Percentiles rank a stretch among this genome's conserved stretches.
phyloP scores from a whole-genome alignment of 371 early-diverging fungal species.

The Amoeboaphelidium occidentale region DNA sequence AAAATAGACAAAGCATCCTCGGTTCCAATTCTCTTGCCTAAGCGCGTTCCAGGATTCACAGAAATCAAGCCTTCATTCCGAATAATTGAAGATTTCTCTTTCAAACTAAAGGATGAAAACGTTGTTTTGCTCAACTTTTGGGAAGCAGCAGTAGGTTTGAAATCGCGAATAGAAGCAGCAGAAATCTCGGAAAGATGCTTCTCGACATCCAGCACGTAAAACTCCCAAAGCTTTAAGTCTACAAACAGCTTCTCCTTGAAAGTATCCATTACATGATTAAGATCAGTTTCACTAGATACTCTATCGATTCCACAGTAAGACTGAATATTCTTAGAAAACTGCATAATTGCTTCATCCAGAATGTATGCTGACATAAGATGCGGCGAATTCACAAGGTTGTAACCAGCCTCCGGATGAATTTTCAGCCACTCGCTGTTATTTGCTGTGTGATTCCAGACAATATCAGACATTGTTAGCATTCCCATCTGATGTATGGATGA shows the following conservation, averaged over 20 bases:
- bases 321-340: conserved; percentile 25
- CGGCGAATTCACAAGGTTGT: conserved; percentile 78
- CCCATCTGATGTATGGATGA: conserved; percentile 28
- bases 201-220: conserved; percentile 41
- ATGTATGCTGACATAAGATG: conserved; percentile 78
- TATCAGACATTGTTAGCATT: conserved; percentile 59
- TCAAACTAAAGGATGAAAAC: conserved; percentile 4
- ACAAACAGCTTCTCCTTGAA: conserved; percentile 32
- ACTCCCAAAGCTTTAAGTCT: conserved; percentile 60
- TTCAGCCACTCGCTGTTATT: conserved; percentile 62
- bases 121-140: too few relatives aligned
- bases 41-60: conserved; percentile 15
- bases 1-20: conserved; percentile 9
- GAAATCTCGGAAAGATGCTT: background rate
- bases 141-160: background rate
- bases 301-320: conserved; percentile 15
- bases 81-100: background rate
- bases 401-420: conserved; percentile 87
- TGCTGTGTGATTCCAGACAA: conserved; percentile 96
- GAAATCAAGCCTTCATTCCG: background rate
- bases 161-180: background rate
- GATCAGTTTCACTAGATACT: conserved; percentile 32
- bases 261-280: conserved; percentile 29
- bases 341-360: conserved; percentile 53
- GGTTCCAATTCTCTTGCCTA: conserved; percentile 19